Base-by-base conservation (phyloP, 805 yeast species). In the Ogataea naganishii region DNA sequence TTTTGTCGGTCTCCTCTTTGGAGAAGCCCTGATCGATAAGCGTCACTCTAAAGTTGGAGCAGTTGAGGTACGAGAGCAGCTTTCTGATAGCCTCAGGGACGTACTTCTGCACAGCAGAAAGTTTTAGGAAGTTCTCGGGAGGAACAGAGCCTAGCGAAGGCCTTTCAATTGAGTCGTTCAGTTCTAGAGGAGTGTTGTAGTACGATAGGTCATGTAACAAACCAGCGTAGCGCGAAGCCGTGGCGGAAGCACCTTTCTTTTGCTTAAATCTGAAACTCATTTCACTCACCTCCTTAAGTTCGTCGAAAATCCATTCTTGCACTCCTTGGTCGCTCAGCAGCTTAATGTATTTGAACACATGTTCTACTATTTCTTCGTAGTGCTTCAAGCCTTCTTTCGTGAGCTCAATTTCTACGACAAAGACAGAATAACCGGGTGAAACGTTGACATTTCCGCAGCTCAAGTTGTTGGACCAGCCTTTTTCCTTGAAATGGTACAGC, bases 211-310 rank as follows among this genome's bases (percentile, higher is more conserved):
- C 40, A 26, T 53, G 56, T 11, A 53, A 27, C 21, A 31, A 36
- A 5, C 56, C 51, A 8, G 59, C 54, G 6, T 47, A 32, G 35
- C 41, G 49, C 3, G 92, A 81, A 4, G 79, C 92, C 1, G 95
- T 80, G 5, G 69, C 56, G 4, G 86, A 63, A 3, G 94, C 80
- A 27, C 75, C 69, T 20, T 69, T 51, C 54, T 88, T 88, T 55
- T 86, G 96, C 43, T 66, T 72, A 50, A 84, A 92, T 50, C 75
- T 78, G 58, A 89, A 89, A 38, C 71, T 68, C 36, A 83, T 69
- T 28, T 66, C 66, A 14, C 85, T 66, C 45, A 82, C 73, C 30
- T 75, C 79, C 37, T 67, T 66, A 30, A 85, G 53, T 55, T 89
- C 98, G n/a, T 74, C 62, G 58, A 69, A 82, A 15, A 86, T 63